phyloP scores from a whole-genome alignment of 176 grass and related monocot genomes.

The Elymus sibiricus region DNA sequence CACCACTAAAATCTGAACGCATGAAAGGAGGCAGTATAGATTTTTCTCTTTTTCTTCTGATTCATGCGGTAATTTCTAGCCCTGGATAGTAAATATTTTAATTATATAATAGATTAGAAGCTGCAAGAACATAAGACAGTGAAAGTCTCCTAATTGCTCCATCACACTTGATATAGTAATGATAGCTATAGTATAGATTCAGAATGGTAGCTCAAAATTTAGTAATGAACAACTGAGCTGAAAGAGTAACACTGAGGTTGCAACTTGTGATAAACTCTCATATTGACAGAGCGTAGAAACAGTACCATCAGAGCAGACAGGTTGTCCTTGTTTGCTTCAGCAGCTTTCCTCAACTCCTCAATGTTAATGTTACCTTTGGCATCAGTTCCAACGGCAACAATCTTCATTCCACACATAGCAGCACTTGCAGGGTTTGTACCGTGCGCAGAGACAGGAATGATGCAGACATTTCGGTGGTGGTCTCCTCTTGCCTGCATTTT shows the following conservation, averaged over 20 bases:
- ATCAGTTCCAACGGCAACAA: conserved; percentile 96
- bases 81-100: background rate
- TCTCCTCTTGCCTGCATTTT: conserved; percentile 85
- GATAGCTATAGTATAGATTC: background rate
- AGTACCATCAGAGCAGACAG: conserved; percentile 94
- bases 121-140: background rate
- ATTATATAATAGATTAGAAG: background rate
- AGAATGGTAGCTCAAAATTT: conserved; percentile 1
- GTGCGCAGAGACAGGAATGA: conserved; percentile 96
- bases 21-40: background rate
- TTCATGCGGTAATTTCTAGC: background rate
- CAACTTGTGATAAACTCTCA: conserved; percentile 14
- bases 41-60: background rate
- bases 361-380: conserved; percentile 99
- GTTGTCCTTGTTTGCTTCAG: conserved; percentile 89
- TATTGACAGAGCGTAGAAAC: background rate
- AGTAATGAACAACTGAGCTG: conserved; percentile 4
- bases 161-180: background rate
- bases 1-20: background rate
- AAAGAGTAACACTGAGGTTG: conserved; percentile 6
- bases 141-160: background rate
- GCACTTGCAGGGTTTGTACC: conserved; percentile 99
- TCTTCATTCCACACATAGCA: conserved; percentile 99
- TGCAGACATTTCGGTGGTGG: conserved; percentile 90
- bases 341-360: conserved; percentile 85